phyloP scores from a whole-genome alignment of 176 grass and related monocot species.

The Carex parvula region DNA sequence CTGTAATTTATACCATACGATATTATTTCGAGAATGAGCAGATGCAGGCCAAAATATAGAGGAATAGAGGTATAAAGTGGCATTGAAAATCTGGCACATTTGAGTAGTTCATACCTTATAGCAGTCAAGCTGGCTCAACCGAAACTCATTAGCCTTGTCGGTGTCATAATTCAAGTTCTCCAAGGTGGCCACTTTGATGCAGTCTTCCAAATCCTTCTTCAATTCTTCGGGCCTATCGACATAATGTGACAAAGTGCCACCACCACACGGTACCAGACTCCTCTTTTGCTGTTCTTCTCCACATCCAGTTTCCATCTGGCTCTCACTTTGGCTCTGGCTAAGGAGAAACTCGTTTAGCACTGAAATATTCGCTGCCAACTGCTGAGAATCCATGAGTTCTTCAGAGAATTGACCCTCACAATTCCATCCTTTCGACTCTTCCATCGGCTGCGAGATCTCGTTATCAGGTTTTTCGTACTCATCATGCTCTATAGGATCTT shows the following conservation, averaged over 20 bases:
- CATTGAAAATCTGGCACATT: constrained; percentile 7
- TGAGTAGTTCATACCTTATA: constrained; percentile 23
- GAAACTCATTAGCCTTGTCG: constrained; percentile 43
- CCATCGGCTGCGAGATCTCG: constrained; percentile 38
- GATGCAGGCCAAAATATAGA: not conserved
- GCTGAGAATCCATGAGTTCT: constrained; percentile 66
- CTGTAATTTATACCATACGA: not conserved
- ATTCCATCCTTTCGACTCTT: constrained; percentile 69
- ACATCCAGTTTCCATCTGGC: constrained; percentile 29
- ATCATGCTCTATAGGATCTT: constrained; percentile 29
- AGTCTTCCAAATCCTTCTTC: constrained; percentile 84
- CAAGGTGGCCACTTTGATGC: constrained; percentile 31
- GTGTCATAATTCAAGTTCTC: constrained; percentile 40
- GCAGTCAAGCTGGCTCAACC: constrained; percentile 80
- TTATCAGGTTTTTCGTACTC: constrained; percentile 43
- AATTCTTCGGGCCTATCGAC: constrained; percentile 45
- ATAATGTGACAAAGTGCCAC: constrained; percentile 19
- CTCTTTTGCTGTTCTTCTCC: constrained; percentile 21
- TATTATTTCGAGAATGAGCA: not conserved
- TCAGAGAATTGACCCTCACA: constrained; percentile 58
- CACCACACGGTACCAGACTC: constrained; percentile 12
- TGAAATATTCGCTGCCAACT: constrained; percentile 64
- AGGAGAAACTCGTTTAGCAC: constrained; percentile 79
- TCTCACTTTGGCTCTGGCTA: constrained; percentile 71
- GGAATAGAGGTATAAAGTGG: not conserved